These are phyloP conservation scores for Lactifluus pinguis DNA, from an alignment of 768 basidiomycete species.

Conservation along the genomic window DNA sequence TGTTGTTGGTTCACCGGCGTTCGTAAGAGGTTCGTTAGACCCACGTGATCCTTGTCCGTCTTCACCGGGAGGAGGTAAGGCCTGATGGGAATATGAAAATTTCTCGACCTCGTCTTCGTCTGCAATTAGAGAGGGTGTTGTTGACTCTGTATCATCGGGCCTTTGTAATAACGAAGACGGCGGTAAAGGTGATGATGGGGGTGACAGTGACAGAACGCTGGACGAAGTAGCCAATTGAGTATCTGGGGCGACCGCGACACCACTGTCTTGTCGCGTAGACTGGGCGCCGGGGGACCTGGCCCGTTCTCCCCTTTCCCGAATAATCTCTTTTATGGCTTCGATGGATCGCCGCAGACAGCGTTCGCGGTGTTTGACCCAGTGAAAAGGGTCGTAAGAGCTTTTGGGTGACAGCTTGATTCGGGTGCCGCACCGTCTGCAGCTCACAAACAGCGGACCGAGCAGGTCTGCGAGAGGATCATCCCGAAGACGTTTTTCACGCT, in stretches of 20 bases:
- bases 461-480: slow-evolving; percentile 20
- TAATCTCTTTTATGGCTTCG: slow-evolving; percentile 10
- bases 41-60: background rate
- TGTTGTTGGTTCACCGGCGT: background rate
- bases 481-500: slow-evolving; percentile 16
- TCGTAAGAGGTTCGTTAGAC: background rate
- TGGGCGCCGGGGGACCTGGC: background rate
- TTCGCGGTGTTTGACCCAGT: slow-evolving; percentile 20
- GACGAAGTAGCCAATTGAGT: background rate
- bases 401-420: slow-evolving; percentile 20
- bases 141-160: background rate
- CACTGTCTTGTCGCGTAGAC: background rate
- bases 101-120: slow-evolving; percentile 17
- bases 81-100: background rate
- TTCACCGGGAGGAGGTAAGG: background rate
- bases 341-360: slow-evolving; percentile 18
- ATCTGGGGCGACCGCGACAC: background rate
- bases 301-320: slow-evolving; percentile 8
- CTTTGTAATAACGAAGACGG: slow-evolving; percentile 3
- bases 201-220: background rate
- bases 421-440: slow-evolving; percentile 18
- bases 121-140: slow-evolving; percentile 11
- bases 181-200: background rate
- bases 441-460: slow-evolving; percentile 14
- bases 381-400: slow-evolving; percentile 18